A percentile compares a stretch with the other conserved stretches of the same genome.
Conservation (phyloP, 1,284 basidiomycete species). For the Trametes sp. region DNA sequence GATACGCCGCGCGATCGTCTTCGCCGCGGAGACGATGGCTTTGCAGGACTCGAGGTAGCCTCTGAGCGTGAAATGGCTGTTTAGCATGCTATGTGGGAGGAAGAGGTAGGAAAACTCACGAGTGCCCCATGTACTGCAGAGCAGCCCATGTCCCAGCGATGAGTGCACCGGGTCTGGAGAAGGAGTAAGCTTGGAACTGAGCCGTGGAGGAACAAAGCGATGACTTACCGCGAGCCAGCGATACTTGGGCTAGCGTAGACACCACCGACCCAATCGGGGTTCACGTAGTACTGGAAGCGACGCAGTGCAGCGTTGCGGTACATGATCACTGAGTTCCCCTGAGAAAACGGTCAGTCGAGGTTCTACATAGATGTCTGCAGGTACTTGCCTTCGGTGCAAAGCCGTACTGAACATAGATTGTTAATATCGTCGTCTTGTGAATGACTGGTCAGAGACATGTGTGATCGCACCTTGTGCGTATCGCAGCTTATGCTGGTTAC, state of each 20-base stretch:
- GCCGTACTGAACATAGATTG: slow-evolving; percentile 62
- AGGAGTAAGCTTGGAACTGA: background rate
- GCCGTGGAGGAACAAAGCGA: slow-evolving; percentile 10
- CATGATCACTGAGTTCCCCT: slow-evolving; percentile 96
- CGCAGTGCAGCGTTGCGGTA: slow-evolving; percentile 81
- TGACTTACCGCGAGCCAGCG: slow-evolving; percentile 82
- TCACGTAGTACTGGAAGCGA: slow-evolving; percentile 85
- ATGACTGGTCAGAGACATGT: background rate
- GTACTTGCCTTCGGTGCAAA: slow-evolving; percentile 79
- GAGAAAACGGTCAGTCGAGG: slow-evolving; percentile 8
- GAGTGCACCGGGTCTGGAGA: slow-evolving; percentile 82
- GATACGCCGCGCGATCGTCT: slow-evolving; percentile 73
- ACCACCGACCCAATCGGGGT: slow-evolving; percentile 81
- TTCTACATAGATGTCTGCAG: background rate
- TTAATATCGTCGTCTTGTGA: background rate
- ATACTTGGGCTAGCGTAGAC: slow-evolving; percentile 87
- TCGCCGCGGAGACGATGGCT: slow-evolving; percentile 80
- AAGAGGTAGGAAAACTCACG: slow-evolving; percentile 56
- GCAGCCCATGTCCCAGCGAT: slow-evolving; percentile 98
- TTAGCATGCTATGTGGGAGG: background rate
- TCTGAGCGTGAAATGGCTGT: slow-evolving; percentile 47
- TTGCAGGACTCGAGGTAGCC: slow-evolving; percentile 93
- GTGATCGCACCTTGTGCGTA: slow-evolving; percentile 78
- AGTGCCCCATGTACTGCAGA: slow-evolving; percentile 90
- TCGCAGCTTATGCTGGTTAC: slow-evolving; percentile 94